Conservation (phyloP, 2,329 filamentous ascomycete species). For the Metarhizium anisopliae region DNA sequence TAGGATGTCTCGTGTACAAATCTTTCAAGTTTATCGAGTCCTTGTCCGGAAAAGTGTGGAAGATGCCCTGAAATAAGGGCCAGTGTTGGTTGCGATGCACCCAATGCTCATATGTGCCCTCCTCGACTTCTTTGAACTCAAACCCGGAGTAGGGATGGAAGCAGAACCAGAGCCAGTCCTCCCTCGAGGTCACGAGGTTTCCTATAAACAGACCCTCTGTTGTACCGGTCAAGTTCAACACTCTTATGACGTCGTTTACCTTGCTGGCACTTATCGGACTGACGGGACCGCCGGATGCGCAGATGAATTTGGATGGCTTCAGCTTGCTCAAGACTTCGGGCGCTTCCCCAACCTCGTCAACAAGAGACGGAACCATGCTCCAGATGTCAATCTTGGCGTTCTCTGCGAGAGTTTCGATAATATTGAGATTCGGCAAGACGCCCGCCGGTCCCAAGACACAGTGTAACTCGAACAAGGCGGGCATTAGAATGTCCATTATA, state of each 20-base stretch:
- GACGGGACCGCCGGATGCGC: slow-evolving; percentile 26
- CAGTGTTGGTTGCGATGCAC: slow-evolving; percentile 20
- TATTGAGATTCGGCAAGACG: slow-evolving; percentile 25
- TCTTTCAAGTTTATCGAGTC: slow-evolving; percentile 21
- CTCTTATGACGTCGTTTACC: slow-evolving; percentile 21
- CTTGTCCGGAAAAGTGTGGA: slow-evolving; percentile 20
- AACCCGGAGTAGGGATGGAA: slow-evolving; percentile 26
- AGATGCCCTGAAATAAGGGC: slow-evolving; percentile 22
- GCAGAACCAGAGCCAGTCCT: slow-evolving; percentile 23
- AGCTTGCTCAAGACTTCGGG: slow-evolving; percentile 22
- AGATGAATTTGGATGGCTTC: slow-evolving; percentile 23
- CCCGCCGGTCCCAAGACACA: slow-evolving; percentile 26
- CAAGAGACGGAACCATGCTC: slow-evolving; percentile 27
- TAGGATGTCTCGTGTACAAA: slow-evolving; percentile 18
- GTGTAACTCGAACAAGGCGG: slow-evolving; percentile 23
- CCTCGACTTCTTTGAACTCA: slow-evolving; percentile 22
- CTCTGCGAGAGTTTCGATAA: slow-evolving; percentile 24
- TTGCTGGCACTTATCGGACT: slow-evolving; percentile 17
- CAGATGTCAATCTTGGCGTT: slow-evolving; percentile 26
- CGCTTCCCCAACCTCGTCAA: slow-evolving; percentile 23
- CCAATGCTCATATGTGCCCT: slow-evolving; percentile 23
- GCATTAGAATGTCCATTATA: slow-evolving; percentile 31
- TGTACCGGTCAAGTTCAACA: slow-evolving; percentile 25
- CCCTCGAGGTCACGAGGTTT: slow-evolving; percentile 15
- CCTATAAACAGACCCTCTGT: slow-evolving; percentile 26